Conservation (phyloP, 345 rosid genomes). For the Eucalyptus virginea region DNA sequence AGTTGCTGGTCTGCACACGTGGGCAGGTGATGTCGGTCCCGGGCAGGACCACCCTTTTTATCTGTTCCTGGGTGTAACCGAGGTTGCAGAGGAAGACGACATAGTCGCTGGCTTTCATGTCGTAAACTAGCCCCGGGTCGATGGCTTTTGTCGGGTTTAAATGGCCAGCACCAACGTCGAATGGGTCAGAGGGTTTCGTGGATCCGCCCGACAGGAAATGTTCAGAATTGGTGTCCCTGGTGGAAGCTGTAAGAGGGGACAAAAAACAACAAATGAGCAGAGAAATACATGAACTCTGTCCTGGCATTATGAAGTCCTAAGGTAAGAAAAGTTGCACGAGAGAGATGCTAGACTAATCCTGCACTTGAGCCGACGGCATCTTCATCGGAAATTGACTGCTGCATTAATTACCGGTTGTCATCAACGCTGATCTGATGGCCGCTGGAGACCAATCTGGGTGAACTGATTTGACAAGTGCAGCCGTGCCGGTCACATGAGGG, state of each 20-base stretch:
- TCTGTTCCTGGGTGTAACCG: slow-evolving; percentile 28
- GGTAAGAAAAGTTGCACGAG: neutral
- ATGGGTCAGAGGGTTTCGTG: slow-evolving; percentile 19
- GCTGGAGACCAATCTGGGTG: slow-evolving; percentile 70
- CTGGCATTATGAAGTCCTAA: neutral
- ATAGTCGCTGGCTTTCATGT: slow-evolving; percentile 38
- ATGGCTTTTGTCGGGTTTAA: slow-evolving; percentile 46
- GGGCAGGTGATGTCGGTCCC: slow-evolving; percentile 9
- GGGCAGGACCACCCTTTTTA: slow-evolving; percentile 1
- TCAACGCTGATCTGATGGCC: slow-evolving; percentile 58
- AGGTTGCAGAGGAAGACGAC: slow-evolving; percentile 48
- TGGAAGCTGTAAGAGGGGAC: slow-evolving; percentile 12
- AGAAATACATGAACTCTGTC: neutral
- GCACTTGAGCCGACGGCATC: neutral
- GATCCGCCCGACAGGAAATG: slow-evolving; percentile 28
- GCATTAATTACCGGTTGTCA: slow-evolving; percentile 48
- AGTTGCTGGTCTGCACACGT: neutral
- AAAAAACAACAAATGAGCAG: neutral
- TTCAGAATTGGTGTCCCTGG: slow-evolving; percentile 15
- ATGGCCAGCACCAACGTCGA: slow-evolving; percentile 60
- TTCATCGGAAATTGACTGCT: neutral
- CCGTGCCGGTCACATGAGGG: slow-evolving; percentile 63
- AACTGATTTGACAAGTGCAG: slow-evolving; percentile 49
- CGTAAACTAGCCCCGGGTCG: slow-evolving; percentile 65
- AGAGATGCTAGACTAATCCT: neutral